Conservation (phyloP, 176 grass and related monocot genomes). For the Elymus sibiricus region DNA sequence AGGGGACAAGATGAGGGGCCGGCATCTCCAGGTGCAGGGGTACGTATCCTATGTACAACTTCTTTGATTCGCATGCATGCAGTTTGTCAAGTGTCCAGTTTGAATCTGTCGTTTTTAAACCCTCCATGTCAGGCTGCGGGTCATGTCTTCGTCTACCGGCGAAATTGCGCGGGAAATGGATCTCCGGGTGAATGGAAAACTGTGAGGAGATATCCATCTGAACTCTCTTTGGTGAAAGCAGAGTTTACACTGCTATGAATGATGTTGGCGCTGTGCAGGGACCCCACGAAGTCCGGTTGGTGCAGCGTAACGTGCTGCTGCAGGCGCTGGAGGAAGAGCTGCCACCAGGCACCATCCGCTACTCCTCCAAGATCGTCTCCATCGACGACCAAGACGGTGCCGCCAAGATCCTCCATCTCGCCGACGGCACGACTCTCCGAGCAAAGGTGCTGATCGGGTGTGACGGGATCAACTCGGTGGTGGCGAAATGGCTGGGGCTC, state of each 20-base stretch:
- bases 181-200: background rate
- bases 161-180: background rate
- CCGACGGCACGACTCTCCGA: too few species aligned
- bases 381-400: too few species aligned
- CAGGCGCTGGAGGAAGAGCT: background rate
- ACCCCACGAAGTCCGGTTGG: background rate
- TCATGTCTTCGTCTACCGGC: background rate
- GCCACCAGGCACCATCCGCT: too few species aligned
- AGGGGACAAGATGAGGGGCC: constrained; percentile 39
- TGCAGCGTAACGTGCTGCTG: background rate
- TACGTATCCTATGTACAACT: background rate
- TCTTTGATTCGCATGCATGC: too few species aligned
- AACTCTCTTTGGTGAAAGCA: too few species aligned
- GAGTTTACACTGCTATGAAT: too few species aligned
- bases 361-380: too few species aligned
- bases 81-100: background rate
- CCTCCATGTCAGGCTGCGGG: background rate
- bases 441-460: too few species aligned
- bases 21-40: constrained; percentile 14
- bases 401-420: too few species aligned
- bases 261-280: background rate
- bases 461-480: too few species aligned
- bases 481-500: too few species aligned
- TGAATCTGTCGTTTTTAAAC: background rate
- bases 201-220: background rate